Evolutionary conservation across 2,329 filamentous ascomycete species (phyloP).

Genomic region (Penicillium sp.): DNA sequence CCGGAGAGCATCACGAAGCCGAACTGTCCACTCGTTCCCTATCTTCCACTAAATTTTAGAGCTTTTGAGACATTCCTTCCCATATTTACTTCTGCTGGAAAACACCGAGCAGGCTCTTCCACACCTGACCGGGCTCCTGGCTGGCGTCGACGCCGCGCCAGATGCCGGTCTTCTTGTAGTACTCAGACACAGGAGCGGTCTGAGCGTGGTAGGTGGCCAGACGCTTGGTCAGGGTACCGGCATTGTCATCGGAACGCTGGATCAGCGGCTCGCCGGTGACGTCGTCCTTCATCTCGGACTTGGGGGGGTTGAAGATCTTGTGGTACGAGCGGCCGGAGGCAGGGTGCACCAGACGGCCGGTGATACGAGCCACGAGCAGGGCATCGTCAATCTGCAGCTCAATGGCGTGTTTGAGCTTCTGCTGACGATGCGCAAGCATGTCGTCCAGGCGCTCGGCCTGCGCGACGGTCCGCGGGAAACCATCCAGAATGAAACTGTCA

Average conservation of each 20-base stretch:
- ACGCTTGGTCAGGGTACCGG: conserved; percentile 90
- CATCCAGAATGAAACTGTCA: conserved; percentile 91
- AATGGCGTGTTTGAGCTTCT: conserved; percentile 88
- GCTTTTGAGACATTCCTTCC: conserved; percentile 34
- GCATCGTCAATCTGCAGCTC: conserved; percentile 96
- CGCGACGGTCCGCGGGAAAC: conserved; percentile 92
- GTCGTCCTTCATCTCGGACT: conserved; percentile 90
- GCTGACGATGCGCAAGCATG: conserved; percentile 74
- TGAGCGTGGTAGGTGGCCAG: conserved; percentile 89
- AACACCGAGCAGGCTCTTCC: conserved; percentile 84
- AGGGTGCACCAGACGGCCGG: conserved; percentile 90
- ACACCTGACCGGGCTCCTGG: conserved; percentile 92
- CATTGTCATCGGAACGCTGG: conserved; percentile 96
- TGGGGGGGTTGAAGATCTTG: conserved; percentile 98
- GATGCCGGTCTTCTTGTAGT: conserved; percentile 97
- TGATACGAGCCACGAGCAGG: conserved; percentile 91
- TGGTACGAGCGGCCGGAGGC: conserved; percentile 96
- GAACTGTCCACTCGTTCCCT: conserved; percentile 9
- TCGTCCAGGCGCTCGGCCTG: conserved; percentile 91
- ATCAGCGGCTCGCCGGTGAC: conserved; percentile 93
- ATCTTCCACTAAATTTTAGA: conserved; percentile 45
- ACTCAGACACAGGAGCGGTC: conserved; percentile 85
- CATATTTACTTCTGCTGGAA: conserved; percentile 59
- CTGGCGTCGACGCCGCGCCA: conserved; percentile 94
- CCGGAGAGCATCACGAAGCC: conserved; percentile 13